phyloP scores from a whole-genome alignment of 1,139 yeast species.

The Kluyveromyces marxianus region DNA sequence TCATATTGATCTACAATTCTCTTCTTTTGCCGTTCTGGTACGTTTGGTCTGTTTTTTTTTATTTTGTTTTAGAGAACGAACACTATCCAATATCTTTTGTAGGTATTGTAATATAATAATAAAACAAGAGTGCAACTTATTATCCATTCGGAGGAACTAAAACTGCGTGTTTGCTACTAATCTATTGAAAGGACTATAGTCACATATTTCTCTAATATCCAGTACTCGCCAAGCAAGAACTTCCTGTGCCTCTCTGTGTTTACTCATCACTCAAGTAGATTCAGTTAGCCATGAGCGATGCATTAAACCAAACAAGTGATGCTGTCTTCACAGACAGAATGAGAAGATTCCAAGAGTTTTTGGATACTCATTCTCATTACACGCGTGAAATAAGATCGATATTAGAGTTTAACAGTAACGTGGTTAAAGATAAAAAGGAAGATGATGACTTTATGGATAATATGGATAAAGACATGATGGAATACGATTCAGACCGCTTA shows the following conservation, averaged over 20 bases:
- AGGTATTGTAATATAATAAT: too few species aligned
- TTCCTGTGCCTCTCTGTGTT: too few species aligned
- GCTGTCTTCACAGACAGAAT: slow-evolving; percentile 68
- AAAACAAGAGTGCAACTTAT: too few species aligned
- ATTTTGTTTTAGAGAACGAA: too few species aligned
- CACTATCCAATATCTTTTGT: too few species aligned
- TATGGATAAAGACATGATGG: slow-evolving; percentile 7
- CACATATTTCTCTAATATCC: too few species aligned
- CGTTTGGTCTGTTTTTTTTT: too few species aligned
- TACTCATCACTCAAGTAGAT: too few species aligned
- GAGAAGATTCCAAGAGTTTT: slow-evolving; percentile 80
- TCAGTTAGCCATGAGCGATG: slow-evolving; percentile 1
- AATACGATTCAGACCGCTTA: slow-evolving; percentile 35
- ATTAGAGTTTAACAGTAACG: slow-evolving; percentile 22
- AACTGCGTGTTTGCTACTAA: too few species aligned
- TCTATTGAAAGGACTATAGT: too few species aligned
- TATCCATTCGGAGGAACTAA: too few species aligned
- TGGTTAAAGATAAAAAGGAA: slow-evolving; percentile 7
- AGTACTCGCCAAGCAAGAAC: too few species aligned
- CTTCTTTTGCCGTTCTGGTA: not conserved
- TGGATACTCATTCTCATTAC: slow-evolving; percentile 60
- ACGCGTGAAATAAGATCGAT: slow-evolving; percentile 55
- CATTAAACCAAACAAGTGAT: slow-evolving; percentile 30
- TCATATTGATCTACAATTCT: not conserved
- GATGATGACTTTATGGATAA: slow-evolving; percentile 8